phyloP scores from a whole-genome alignment of 2,329 filamentous ascomycete species.

The Talaromyces piceae region DNA sequence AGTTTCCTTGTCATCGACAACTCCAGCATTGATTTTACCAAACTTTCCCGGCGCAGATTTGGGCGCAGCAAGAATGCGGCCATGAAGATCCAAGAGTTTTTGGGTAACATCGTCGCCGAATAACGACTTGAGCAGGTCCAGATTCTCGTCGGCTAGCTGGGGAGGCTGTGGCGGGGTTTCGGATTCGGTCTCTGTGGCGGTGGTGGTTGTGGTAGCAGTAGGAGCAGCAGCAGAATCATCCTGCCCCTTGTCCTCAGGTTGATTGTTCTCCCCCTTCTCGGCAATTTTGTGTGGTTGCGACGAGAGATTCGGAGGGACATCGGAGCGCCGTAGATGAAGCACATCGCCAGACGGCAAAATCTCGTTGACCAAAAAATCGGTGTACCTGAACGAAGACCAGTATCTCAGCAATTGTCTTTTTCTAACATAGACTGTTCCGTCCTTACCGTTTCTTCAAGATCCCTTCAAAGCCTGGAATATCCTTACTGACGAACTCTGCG shows the following conservation, averaged over 20 bases:
- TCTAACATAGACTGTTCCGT: too few species aligned
- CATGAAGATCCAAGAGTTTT: conserved; percentile 50
- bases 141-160: conserved; percentile 39
- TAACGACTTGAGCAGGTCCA: conserved; percentile 33
- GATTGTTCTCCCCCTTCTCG: conserved; percentile 4
- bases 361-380: conserved; percentile 89
- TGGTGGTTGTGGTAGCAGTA: too few species aligned
- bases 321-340: conserved; percentile 57
- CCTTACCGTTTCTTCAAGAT: conserved; percentile 58
- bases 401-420: too few species aligned
- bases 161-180: conserved; percentile 18
- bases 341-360: conserved; percentile 69
- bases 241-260: conserved; percentile 7
- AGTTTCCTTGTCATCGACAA: conserved; percentile 53
- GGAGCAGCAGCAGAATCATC: conserved; percentile 8
- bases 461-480: conserved; percentile 54
- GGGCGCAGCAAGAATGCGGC: conserved; percentile 46
- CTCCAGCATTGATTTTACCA: conserved; percentile 44
- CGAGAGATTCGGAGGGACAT: conserved; percentile 18
- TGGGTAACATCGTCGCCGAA: conserved; percentile 47
- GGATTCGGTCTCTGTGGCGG: too few species aligned
- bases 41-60: conserved; percentile 51
- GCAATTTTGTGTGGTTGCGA: conserved; percentile 1
- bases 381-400: conserved; percentile 55
- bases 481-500: conserved; percentile 52